A percentile compares a stretch with the other conserved stretches of the same genome.
phyloP scores from a whole-genome alignment of 1,284 basidiomycete genomes.

The Ganoderma multipileum region DNA sequence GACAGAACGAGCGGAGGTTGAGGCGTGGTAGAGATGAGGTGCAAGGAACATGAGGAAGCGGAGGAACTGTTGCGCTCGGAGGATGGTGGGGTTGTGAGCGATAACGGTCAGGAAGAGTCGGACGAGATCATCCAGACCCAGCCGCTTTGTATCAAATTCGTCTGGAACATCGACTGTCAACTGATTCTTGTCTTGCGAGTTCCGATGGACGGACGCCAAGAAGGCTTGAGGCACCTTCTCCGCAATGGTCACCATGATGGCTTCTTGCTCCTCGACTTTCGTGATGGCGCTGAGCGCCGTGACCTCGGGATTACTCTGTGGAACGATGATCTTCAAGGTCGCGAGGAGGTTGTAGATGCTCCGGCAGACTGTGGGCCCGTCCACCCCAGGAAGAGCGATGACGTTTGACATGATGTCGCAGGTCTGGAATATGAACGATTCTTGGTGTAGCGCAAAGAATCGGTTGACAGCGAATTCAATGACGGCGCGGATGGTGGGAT shows the following conservation, averaged over 20 bases:
- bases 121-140: constrained; percentile 73
- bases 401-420: constrained; percentile 69
- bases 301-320: constrained; percentile 55
- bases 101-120: constrained; percentile 82
- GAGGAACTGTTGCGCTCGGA: constrained; percentile 74
- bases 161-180: constrained; percentile 56
- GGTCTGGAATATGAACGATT: constrained; percentile 79
- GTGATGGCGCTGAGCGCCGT: constrained; percentile 76
- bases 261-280: constrained; percentile 73
- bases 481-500: constrained; percentile 64
- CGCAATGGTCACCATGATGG: constrained; percentile 69
- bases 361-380: constrained; percentile 57
- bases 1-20: constrained; percentile 56
- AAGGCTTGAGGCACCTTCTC: constrained; percentile 75
- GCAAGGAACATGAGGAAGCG: constrained; percentile 64
- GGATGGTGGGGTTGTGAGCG: constrained; percentile 72
- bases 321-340: constrained; percentile 52
- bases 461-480: constrained; percentile 78
- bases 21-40: constrained; percentile 64
- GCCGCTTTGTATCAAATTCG: constrained; percentile 64
- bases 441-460: constrained; percentile 79
- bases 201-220: constrained; percentile 56
- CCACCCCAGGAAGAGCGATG: constrained; percentile 54
- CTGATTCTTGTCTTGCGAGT: constrained; percentile 34
- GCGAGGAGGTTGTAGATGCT: constrained; percentile 62